Conservation (phyloP, 129 eudicot genomes). For the Flaveria linearis region DNA sequence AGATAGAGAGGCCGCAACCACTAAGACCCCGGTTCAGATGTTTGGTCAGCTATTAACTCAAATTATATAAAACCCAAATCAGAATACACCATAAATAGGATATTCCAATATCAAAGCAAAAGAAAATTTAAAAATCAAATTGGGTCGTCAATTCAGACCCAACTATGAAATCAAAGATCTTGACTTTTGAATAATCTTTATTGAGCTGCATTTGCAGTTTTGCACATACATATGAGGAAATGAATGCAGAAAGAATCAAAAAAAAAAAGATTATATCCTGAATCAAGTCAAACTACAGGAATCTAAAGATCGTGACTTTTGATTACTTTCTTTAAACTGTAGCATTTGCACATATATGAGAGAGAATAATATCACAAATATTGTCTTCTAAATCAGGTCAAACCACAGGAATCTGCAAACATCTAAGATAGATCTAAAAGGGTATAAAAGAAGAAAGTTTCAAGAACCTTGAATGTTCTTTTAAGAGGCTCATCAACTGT, state of each 20-base stretch:
- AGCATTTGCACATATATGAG: not conserved
- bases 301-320: not conserved
- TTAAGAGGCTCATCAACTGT: constrained; percentile 79
- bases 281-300: constrained; percentile 11
- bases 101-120: not conserved
- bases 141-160: constrained; percentile 17
- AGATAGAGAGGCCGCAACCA: no score
- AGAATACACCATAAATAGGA: not conserved
- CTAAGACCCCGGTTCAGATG: not conserved
- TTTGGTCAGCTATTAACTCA: not conserved
- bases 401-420: constrained; percentile 4
- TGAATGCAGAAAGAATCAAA: not conserved
- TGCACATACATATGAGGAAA: not conserved
- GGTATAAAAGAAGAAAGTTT: constrained; percentile 37
- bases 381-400: not conserved
- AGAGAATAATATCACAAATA: not conserved
- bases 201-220: not conserved
- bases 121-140: not conserved
- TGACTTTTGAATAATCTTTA: not conserved
- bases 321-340: not conserved
- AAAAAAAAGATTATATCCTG: not conserved
- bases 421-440: not conserved
- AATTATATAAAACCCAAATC: not conserved
- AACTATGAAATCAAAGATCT: constrained; percentile 10
- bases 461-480: constrained; percentile 64